These are phyloP conservation scores for Psidium friedrichsthalianum DNA, from an alignment of 345 rosid species.

Conservation along the genomic window DNA sequence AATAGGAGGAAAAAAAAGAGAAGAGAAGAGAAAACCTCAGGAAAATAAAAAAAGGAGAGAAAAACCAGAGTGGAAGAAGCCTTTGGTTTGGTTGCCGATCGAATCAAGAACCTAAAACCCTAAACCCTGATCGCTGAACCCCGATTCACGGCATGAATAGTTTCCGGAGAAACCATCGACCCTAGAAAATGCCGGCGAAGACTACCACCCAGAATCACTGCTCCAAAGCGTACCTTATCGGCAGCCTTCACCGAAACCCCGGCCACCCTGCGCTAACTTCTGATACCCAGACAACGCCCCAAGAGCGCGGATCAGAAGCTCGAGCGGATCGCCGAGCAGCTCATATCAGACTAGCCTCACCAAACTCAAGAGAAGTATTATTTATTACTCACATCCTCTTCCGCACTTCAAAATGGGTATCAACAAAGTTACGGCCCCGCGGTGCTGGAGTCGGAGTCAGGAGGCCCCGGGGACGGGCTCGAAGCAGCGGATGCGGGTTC, in stretches of 20 bases:
- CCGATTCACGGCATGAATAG: background rate
- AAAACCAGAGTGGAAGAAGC: too few relatives aligned
- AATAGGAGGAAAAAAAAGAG: too few relatives aligned
- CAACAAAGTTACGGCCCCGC: conserved; percentile 57
- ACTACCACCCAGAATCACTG: conserved; percentile 11
- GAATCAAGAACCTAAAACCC: background rate
- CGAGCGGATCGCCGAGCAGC: conserved; percentile 73
- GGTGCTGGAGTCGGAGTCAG: conserved; percentile 13
- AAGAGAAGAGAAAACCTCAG: too few relatives aligned
- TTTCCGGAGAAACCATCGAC: background rate
- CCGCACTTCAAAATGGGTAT: conserved; percentile 63
- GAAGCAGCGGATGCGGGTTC: background rate
- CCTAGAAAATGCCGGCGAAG: background rate
- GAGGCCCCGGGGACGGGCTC: conserved; percentile 11
- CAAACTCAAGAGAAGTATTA: conserved; percentile 58
- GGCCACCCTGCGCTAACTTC: conserved; percentile 10
- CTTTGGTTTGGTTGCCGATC: background rate
- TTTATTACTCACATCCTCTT: conserved; percentile 71
- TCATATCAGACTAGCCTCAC: conserved; percentile 56
- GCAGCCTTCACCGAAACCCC: background rate
- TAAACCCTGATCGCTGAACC: background rate
- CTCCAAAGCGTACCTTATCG: conserved; percentile 10
- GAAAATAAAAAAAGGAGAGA: too few relatives aligned
- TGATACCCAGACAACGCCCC: background rate
- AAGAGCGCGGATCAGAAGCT: conserved; percentile 54